Percentiles rank a stretch among this genome's conserved stretches.
phyloP scores from a whole-genome alignment of 176 grass and related monocot species.

The Neostapfia colusana region DNA sequence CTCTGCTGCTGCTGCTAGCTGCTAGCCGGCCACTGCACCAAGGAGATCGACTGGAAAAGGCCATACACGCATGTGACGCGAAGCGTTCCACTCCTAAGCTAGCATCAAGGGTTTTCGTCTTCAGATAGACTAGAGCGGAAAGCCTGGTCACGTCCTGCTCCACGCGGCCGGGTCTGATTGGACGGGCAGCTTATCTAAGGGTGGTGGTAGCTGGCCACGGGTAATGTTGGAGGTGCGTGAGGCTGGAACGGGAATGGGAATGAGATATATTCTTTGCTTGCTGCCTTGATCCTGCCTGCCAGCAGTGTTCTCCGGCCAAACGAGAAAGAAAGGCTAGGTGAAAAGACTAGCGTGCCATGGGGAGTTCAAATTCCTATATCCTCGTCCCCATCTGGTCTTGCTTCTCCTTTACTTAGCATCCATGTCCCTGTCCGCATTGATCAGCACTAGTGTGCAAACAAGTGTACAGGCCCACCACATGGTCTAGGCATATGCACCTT shows the following conservation, averaged over 20 bases:
- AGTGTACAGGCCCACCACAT: constrained; percentile 2
- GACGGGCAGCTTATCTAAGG: background rate
- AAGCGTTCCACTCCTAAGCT: background rate
- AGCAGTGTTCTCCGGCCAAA: constrained; percentile 10
- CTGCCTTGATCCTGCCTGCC: constrained; percentile 16
- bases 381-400: constrained; percentile 52
- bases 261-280: constrained; percentile 64
- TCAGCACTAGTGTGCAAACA: constrained; percentile 29
- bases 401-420: constrained; percentile 50
- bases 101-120: background rate
- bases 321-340: constrained; percentile 50
- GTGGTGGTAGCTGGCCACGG: too few species aligned
- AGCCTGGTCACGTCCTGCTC: constrained; percentile 31
- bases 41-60: constrained; percentile 16
- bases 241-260: constrained; percentile 37
- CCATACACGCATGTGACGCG: constrained; percentile 33
- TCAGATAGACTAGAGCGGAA: constrained; percentile 12
- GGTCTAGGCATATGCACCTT: constrained; percentile 9
- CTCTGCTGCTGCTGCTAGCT: constrained; percentile 4
- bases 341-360: constrained; percentile 55
- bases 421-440: constrained; percentile 18
- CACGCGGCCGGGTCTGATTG: constrained; percentile 6
- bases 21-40: background rate
- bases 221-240: background rate
- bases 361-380: constrained; percentile 52